Base-by-base conservation (phyloP, 768 basidiomycete genomes). In the Mycena metata region DNA sequence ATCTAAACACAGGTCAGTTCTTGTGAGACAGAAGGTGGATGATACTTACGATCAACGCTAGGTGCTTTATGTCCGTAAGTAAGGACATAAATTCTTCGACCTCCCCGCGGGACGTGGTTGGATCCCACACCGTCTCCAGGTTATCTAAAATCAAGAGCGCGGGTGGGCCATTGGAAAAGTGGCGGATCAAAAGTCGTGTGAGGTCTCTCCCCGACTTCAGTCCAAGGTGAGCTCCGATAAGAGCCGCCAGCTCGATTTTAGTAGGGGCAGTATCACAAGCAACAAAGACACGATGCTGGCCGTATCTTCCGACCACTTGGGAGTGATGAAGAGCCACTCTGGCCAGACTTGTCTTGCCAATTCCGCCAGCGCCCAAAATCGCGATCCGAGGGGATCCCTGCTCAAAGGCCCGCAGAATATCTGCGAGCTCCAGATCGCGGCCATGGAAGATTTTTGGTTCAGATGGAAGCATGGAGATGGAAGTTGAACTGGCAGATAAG, bases 101-200 rank as follows among this genome's bases (percentile, higher is more conserved):
- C 39, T 39, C 39, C 39, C 39, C 39, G 39, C 39, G 39, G 39
- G 39, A 39, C 39, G 5, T 15, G 39, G 10, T 39, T 39, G 39
- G 39, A 39, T 39, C 39, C 39, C 39, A 39, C 11, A 39, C 39
- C 39, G 39, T 39, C 39, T 39, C 39, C 39, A 39, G 9, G 15
- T 52, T 52, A 52, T 52, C 51, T 26, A 52, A 19, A 35, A 52
- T 52, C 6, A 52, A 35, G 7, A 52, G 51, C 16, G 30, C 16
- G 8, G 51, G 30, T 35, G 33, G 17, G 51, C 19, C 35, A n/a
- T 7, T n/a, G 8, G 51, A 33, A 26, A 52, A 52, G n/a, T 52
- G 51, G 7, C 19, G 30, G 51, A 52, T n/a, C 17, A 52, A 26
- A 19, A 26, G 17, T 8, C 17, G 12, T 4, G 51, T 35, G 5